Base-by-base conservation (phyloP, 331 rosid genomes). In the Acacia concinna region DNA sequence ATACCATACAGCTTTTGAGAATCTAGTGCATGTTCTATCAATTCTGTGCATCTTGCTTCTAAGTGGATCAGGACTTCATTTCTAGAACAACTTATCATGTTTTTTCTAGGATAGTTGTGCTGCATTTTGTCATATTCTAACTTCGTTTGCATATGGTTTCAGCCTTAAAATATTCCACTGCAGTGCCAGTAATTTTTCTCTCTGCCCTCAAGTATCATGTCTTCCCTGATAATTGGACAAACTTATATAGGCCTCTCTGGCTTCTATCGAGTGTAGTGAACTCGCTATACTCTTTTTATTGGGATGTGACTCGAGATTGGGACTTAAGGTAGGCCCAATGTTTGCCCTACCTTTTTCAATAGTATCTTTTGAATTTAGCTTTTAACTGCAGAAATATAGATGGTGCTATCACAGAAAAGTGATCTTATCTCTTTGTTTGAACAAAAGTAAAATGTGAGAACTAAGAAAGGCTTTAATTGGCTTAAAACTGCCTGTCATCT, bases 291-390 rank as follows among this genome's bases (percentile, higher is more conserved):
- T 89, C 97, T 27, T 91, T 91, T 85, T 91, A 91, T 87, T 91
- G 94, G 97, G 97, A 91, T 44, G 89, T 91, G 85, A 89, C 88
- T 60, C 91, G 94, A 56, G 97, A 91, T 84, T 91, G 97, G 97
- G 94, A 91, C 88, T 63, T 89, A 87, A 88, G 92, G 97, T 89
- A 85, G 59, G 79, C 32, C 62, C 73, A 75, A 46, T 78, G 56
- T 70, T 41, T 74, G 35, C 1, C 40, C 71, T 54, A 17, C 32
- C 30, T 17, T 25, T 20, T 65, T 46, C 46, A 23, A 30, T 49
- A 56, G 40, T 71, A 31, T 43, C 54, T 75, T 65, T 44, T 54
- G 71, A 47, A 51, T 32, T 23, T 31, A 43, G 79, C 64, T 74
- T 78, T 74, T 56, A 38, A 43, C 37, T 41, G 57, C 60, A 56